Conservation (phyloP, 305 asterid species). For the Fraxinus sp. region DNA sequence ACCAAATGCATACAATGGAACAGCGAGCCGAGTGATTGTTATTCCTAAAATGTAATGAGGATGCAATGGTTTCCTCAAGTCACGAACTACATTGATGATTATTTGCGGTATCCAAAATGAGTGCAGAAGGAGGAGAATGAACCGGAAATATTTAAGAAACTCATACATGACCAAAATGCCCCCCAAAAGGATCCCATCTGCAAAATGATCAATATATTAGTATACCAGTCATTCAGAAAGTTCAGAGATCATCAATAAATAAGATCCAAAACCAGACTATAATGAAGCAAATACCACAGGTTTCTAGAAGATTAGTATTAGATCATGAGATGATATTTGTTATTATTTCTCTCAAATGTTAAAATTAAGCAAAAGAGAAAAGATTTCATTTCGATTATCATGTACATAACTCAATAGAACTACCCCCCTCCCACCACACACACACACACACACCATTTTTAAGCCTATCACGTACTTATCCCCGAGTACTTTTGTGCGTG, state of each 20-base stretch:
- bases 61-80: constrained; percentile 91
- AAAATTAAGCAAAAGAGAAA: background rate
- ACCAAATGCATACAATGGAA: constrained; percentile 84
- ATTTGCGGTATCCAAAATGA: constrained; percentile 98
- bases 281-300: background rate
- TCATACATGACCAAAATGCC: constrained; percentile 90
- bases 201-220: constrained; percentile 27
- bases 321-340: background rate
- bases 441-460: no score
- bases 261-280: background rate
- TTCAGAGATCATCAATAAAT: background rate
- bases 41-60: constrained; percentile 94
- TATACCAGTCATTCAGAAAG: constrained; percentile 14
- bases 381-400: no score
- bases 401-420: no score
- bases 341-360: background rate
- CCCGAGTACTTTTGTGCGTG: background rate
- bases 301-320: background rate
- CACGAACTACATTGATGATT: constrained; percentile 69
- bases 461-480: no score
- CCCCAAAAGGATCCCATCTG: constrained; percentile 94
- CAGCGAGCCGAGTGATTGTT: constrained; percentile 74
- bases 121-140: constrained; percentile 78
- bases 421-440: no score
- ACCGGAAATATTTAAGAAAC: constrained; percentile 70